Percentiles rank a stretch among this genome's conserved stretches.
Conservation (phyloP, 2,329 filamentous ascomycete species). For the Alternaria conjuncta region DNA sequence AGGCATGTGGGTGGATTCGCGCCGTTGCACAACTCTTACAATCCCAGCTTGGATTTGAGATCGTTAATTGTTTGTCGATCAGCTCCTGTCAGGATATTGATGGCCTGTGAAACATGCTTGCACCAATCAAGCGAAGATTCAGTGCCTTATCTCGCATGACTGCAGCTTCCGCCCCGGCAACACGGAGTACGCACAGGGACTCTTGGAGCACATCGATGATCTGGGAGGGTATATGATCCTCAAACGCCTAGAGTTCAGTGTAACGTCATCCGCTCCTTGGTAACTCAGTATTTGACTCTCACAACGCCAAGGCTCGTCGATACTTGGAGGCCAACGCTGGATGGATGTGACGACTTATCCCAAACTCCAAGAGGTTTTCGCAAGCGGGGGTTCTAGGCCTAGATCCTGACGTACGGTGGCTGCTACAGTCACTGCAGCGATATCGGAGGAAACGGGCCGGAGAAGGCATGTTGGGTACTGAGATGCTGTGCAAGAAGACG, state of each 20-base stretch:
- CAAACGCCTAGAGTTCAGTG: not conserved
- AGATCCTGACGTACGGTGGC: conserved; percentile 5
- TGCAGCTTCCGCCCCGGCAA: not conserved
- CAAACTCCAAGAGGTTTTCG: not conserved
- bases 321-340: not conserved
- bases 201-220: not conserved
- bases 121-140: conserved; percentile 24
- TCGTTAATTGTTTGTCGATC: conserved; percentile 7
- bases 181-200: not conserved
- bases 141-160: conserved; percentile 51
- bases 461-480: conserved; percentile 3
- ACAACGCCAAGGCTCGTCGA: not conserved
- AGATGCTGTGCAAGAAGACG: not conserved
- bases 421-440: conserved; percentile 12
- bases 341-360: not conserved
- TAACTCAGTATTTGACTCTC: not conserved
- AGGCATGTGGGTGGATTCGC: not conserved
- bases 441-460: conserved; percentile 14
- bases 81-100: conserved; percentile 7
- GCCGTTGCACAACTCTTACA: not conserved
- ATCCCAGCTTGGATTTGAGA: not conserved
- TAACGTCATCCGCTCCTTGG: conserved; percentile 12
- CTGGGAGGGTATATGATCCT: not conserved
- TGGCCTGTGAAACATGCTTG: conserved; percentile 9
- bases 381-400: not conserved